Evolutionary conservation across 441 rosid species (phyloP), one percentile per base, ranked within the genome.

Genomic region (Arabidopsis hybrid): DNA sequence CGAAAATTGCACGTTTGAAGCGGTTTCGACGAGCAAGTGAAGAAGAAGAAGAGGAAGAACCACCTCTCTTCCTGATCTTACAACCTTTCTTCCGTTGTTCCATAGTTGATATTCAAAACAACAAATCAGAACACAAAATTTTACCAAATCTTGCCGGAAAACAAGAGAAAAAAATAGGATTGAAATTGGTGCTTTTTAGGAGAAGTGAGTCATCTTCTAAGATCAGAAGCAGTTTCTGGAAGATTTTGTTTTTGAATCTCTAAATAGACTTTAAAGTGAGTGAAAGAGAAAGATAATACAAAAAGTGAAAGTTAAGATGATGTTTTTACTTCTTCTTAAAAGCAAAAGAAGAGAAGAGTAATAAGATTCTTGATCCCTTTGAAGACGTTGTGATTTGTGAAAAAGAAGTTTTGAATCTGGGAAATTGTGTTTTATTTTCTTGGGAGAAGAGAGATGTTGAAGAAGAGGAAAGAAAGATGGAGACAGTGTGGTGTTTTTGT

Each of bases 21-120:
- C 92, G 81, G 85, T 92, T 89, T 38, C 77, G 83, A 35, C 84
- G 88, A 63, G 82, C 83, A 50, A 89, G 40, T 38, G 96, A 88
- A 26, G 99, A 94, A 0, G 97, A 94, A 0, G 97, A 92, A 0
- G 97, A 91, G 0, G 97, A 92, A 6, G 99, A 92, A 63, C 92
- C 80, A 31, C 91, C 89, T 80, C 97, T 84, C 84, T 92, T 92
- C 69, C 97, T 92, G 77, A 92, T 89, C 85, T 89, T 94, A 50
- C 91, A 85, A 16, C 74, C 80, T 56, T 79, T 84, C 57, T 78
- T 88, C 11, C 71, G 26, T 21, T 21, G 59, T 61, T 79, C 85
- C 85, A 82, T 65, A 76, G 16, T 43, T 21, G 26, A 21, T 21
- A 21, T 21, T 21, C 26, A 21, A 21, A 21, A 21, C 14, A 1